phyloP scores from a whole-genome alignment of 257 asterid genomes.

The Jacaranda copaia region DNA sequence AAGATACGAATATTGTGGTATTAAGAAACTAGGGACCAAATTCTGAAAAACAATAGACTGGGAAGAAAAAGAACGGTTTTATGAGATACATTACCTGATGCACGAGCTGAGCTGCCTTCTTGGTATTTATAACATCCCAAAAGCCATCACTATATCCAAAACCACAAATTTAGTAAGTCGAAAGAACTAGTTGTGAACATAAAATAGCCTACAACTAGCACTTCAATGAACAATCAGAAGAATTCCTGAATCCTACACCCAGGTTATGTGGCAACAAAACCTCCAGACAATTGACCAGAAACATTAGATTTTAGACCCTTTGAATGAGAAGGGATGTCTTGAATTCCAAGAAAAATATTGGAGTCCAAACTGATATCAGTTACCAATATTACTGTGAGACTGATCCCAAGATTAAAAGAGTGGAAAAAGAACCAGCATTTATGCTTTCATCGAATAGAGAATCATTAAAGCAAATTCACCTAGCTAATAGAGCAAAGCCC shows the following conservation, averaged over 20 bases:
- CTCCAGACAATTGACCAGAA: background rate
- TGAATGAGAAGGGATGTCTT: background rate
- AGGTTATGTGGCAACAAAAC: background rate
- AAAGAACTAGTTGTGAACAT: background rate
- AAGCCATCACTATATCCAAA: constrained; percentile 80
- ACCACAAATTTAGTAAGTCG: constrained; percentile 15
- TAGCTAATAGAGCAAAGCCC: constrained; percentile 80
- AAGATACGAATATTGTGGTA: background rate
- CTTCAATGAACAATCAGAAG: background rate
- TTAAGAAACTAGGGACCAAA: background rate
- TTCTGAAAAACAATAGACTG: background rate
- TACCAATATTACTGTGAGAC: background rate
- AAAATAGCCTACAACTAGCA: background rate
- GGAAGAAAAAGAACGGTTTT: background rate
- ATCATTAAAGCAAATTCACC: constrained; percentile 53
- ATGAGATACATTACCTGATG: constrained; percentile 62
- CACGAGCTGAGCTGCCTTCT: constrained; percentile 86
- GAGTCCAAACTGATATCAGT: background rate
- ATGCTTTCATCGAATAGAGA: constrained; percentile 15
- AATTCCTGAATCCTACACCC: background rate
- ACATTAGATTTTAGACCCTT: background rate
- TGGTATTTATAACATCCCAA: constrained; percentile 83
- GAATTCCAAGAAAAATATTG: constrained; percentile 17
- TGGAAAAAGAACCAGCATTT: background rate
- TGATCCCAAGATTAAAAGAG: background rate